Base-by-base conservation (phyloP, 1,284 basidiomycete genomes). In the Thelephora terrestris region DNA sequence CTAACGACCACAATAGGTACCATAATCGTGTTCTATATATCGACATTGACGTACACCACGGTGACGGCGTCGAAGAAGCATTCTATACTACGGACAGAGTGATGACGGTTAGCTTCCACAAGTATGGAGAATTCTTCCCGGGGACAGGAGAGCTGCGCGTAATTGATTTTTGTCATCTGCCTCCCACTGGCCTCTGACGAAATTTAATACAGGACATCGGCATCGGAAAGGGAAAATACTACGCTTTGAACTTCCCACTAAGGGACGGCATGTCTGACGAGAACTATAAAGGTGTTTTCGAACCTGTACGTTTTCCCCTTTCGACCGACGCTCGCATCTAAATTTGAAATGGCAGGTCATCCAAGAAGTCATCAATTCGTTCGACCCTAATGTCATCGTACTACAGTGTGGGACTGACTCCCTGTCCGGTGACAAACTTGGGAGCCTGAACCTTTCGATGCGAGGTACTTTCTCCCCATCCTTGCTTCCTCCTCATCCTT, bases 401-500 rank as follows among this genome's bases (percentile, higher is more conserved):
- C 70, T 99, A 17, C 96, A 99, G 65, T 99, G 96, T 63, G 96
- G 96, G 7, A 94, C 93, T n/a, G 96, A 99, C 65, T 98, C 95
- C 0, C 70, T 99, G 16, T 91, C 94, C 1, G 96, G 96, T 10
- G 96, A 99, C 63, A 94, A 95, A 61, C 75, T 99, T 0, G 96
- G 96, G 1, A 91, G 91, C 55, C 82, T 99, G 61, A 99, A 99
- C 65, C 73, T 99, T 40, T 97, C 93, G 1, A 97, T 99, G 93
- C 76, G 87, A 64, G 95, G 92, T 80, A 53, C 9, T 64, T 51
- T 36, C n/a, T 5, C 10, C 9, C 25, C 16, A 2, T 25, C n/a
- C 23, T 40, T 38, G 21, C 7, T n/a, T 12, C 18, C 16, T 47
- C 45, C 12, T 36, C 24, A 5, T 45, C 38, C 24, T 18, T 16